These are phyloP conservation scores for Botrytis medusae DNA, from an alignment of 2,329 filamentous ascomycete genomes.

Conservation along the genomic window DNA sequence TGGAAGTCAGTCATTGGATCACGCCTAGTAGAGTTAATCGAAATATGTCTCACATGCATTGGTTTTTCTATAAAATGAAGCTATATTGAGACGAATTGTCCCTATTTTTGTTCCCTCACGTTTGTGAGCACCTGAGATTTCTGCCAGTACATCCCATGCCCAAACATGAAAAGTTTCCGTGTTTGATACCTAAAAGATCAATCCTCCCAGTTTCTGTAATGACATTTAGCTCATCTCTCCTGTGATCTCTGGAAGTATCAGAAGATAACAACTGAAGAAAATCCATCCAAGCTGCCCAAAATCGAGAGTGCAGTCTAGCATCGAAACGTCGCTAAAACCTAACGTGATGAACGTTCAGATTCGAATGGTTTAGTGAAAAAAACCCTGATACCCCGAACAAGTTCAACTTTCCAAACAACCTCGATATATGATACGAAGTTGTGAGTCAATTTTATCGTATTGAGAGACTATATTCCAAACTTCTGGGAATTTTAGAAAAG, in stretches of 20 bases:
- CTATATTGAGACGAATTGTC: background rate
- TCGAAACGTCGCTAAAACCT: background rate
- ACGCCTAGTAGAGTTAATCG: fast-evolving
- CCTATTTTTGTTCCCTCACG: background rate
- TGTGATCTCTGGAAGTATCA: background rate
- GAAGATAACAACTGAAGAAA: background rate
- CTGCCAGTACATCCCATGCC: background rate
- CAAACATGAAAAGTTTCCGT: background rate
- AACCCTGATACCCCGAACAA: background rate
- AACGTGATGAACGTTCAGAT: fast-evolving
- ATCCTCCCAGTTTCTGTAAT: background rate
- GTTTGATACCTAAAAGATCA: too few relatives aligned
- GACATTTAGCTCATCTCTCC: background rate
- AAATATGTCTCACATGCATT: background rate
- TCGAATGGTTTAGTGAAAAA: too few relatives aligned
- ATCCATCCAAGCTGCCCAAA: background rate
- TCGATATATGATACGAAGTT: too few relatives aligned
- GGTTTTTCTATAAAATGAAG: background rate
- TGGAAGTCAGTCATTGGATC: background rate
- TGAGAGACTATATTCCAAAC: too few relatives aligned
- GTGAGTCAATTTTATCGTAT: too few relatives aligned
- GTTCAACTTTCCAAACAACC: background rate
- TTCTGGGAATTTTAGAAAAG: too few relatives aligned
- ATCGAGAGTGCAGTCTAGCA: background rate
- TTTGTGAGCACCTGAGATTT: background rate